phyloP scores from a whole-genome alignment of 495 filamentous ascomycete genomes.

The Elasticomyces elasticus region DNA sequence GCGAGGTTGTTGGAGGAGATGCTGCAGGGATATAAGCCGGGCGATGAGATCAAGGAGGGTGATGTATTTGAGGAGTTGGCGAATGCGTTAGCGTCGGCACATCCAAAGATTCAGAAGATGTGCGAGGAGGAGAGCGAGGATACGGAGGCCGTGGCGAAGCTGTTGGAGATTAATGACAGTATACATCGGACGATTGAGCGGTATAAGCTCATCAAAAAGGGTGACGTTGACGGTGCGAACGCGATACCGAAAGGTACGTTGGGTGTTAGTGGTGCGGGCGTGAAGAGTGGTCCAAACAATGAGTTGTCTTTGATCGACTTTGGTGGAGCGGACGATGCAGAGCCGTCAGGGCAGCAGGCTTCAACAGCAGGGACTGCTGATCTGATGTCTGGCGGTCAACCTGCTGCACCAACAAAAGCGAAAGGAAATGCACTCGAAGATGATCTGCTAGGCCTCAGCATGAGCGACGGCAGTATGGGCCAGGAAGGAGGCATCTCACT shows the following conservation, averaged over 20 bases:
- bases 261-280: constrained; percentile 54
- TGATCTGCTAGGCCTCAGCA: constrained; percentile 60
- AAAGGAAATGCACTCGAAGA: constrained; percentile 40
- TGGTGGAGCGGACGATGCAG: constrained; percentile 42
- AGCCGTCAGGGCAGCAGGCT: constrained; percentile 34
- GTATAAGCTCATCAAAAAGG: constrained; percentile 88
- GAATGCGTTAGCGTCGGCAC: constrained; percentile 81
- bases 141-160: constrained; percentile 85
- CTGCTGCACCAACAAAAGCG: constrained; percentile 38
- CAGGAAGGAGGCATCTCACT: constrained; percentile 78
- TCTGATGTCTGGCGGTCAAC: constrained; percentile 8
- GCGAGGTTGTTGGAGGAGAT: constrained; percentile 87
- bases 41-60: constrained; percentile 74
- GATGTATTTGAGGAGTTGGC: constrained; percentile 96
- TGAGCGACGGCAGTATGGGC: constrained; percentile 53
- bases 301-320: constrained; percentile 94
- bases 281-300: constrained; percentile 64
- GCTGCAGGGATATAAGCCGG: constrained; percentile 70
- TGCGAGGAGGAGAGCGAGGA: constrained; percentile 98
- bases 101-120: constrained; percentile 98
- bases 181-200: constrained; percentile 94
- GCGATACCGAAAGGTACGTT: constrained; percentile 77
- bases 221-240: constrained; percentile 79
- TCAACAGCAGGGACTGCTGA: constrained; percentile 9
- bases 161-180: constrained; percentile 95